Evolutionary conservation across 805 yeast species (phyloP), one percentile per base, ranked within the genome.

Genomic region (Monosporozyma aquatica): DNA sequence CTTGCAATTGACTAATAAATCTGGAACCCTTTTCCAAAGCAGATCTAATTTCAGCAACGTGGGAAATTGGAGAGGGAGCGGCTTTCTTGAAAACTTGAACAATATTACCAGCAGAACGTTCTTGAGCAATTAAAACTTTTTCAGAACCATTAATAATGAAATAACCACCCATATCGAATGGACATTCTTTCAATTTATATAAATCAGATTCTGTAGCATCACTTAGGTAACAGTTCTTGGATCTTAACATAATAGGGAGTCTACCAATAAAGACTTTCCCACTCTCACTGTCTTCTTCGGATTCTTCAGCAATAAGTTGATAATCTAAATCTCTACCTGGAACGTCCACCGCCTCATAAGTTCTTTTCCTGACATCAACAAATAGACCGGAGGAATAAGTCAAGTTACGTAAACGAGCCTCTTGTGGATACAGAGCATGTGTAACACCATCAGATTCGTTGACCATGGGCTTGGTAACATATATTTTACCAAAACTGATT

Each of bases 371-470:
- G 84, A 92, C 90, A 61, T 92, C 97, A 22, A 92, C 96, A 57
- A 92, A 92, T 40, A 92, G 73, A 29, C 97, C 97, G 25, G 97
- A 86, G 4, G 97, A 86, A 62, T 92, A 92, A 0, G 99, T 92
- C 67, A 92, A 73, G 62, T 92, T 92, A 68, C 99, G 80, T 50
- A 92, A 73, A 56, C 99, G 77, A 6, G 98, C 97, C 65, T 92
- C 99, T 67, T 94, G 98, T 9, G 99, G 98, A 60, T 85, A 85
- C 80, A 92, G 79, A 11, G 95, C 94, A 58, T 87, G 90, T n/a
- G 97, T 90, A n/a, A 95, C 87, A 70, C 99, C 99, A 68, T 92
- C 99, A 14, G 97, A 95, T 69, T 92, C 99, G 17, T 97, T 94
- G 76, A 92, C 95, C 38, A 95, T 87, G 37, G 99, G 99, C 57